Evolutionary conservation across 225 moss, liverwort and hornwort genomes (phyloP), one percentile per base, ranked within the genome.

Genomic region (Marchantia paleacea): DNA sequence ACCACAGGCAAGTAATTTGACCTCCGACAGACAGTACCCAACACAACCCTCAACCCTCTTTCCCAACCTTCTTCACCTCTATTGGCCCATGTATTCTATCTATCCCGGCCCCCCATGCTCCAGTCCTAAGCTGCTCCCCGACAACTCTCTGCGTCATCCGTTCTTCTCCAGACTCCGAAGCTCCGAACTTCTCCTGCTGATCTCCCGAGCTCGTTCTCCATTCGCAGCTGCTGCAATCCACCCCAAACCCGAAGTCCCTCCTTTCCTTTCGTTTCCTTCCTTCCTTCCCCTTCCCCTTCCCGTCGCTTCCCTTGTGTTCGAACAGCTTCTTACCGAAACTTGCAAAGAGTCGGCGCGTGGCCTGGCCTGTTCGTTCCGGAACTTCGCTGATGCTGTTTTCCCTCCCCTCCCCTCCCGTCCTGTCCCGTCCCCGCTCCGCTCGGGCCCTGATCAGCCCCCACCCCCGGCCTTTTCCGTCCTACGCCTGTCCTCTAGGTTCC

Each of bases 331-430:
- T 54, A 54, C 54, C 26, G 55, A 74, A 74, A 73, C 73, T 53
- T 53, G 53, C 73, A 47, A 39, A 74, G 74, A 74, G 74, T 74
- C 74, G 74, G 74, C 74, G 74, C 74, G 74, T 74, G 74, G 14
- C 25, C 25, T 74, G 25, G 72, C 72, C 72, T 72, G 51, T 55
- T 52, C 62, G 62, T 62, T 24, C 24, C 22, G 4, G 62, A 5
- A 8, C 60, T 3, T 24, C 62, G 9, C n/a, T 62, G 3, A 8
- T 62, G n/a, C 15, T 8, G 62, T 24, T 24, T 24, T 62, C 62
- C 62, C 24, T 62, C 7, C n/a, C 19, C 22, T 16, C 13, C 61
- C 61, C 22, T 61, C 15, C 39, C 39, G 39, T 58, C 58, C 58
- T 19, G 58, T 58, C 39, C 39, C 39, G 39, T 58, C 20, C 58